Base-by-base conservation (phyloP, 2,329 filamentous ascomycete genomes). In the Colletotrichum paranaense region DNA sequence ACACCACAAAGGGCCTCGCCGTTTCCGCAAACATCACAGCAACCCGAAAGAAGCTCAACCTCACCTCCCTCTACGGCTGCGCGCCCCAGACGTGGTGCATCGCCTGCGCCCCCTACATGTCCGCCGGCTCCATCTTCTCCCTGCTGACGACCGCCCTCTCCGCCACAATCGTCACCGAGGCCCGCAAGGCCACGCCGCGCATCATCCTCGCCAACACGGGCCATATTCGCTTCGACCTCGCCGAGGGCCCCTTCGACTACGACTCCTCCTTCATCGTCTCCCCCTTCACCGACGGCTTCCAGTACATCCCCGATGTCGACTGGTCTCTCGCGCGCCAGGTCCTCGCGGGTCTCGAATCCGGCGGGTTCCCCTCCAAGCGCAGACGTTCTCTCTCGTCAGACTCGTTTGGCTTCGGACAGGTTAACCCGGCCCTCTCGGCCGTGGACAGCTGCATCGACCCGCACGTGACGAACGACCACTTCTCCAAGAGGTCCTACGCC, bases 151-250 rank as follows among this genome's bases (percentile, higher is more conserved):
- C 56, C 5, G 68, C 68, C 12, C 63, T 71, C 3, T n/a, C 68
- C 14, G 82, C 87, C 6, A 83, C 83, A 0, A 82, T 86, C 1
- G 87, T 92, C 2, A 82, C 19, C 85, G 88, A n/a, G 81, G 83
- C 52, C 81, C 86, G 67, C 85, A 81, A 30, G 82, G 5, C 68
- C 8, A 71, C 63, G 0, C 68, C 90, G 1, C 86, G 90, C 35
- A 82, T 92, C 57, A 86, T 92, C 72, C 85, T 92, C 74, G 85
- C 87, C 73, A 92, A 92, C 80, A 91, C 89, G 0, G 90, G 90
- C 30, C 85, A 84, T 38, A 85, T 92, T 28, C 88, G 90, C 2
- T 92, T 92, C 76, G 90, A 92, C 75, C 80, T 93, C 14, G 85
- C 89, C 73, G 86, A 92, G 79, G 91, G 91, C 0, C 89, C 89